These are phyloP conservation scores for Fusarium sp. DNA, from an alignment of 2,329 filamentous ascomycete species.

Conservation along the genomic window DNA sequence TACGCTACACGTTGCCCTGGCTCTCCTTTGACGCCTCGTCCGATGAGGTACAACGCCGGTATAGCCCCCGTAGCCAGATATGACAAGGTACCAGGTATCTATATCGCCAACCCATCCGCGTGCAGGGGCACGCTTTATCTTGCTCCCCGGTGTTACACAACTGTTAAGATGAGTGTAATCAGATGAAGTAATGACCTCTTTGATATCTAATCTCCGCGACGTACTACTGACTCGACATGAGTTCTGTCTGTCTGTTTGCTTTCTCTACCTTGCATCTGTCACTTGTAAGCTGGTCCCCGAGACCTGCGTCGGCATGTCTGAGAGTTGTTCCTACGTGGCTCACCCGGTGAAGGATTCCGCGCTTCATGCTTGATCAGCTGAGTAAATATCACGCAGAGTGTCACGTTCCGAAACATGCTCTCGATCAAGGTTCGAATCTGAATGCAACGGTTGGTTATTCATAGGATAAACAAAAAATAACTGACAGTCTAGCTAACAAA, in stretches of 20 bases:
- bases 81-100: background rate
- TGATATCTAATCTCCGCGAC: conserved; percentile 24
- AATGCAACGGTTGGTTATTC: conserved; percentile 19
- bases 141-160: conserved; percentile 28
- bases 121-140: conserved; percentile 24
- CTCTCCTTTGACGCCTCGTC: conserved; percentile 4
- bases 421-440: background rate
- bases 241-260: conserved; percentile 5
- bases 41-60: conserved; percentile 5
- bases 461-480: conserved; percentile 9
- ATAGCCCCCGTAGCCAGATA: conserved; percentile 18
- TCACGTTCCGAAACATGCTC: conserved; percentile 9
- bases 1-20: background rate
- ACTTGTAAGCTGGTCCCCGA: conserved; percentile 28
- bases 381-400: conserved; percentile 4
- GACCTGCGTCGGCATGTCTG: conserved; percentile 34
- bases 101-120: conserved; percentile 5
- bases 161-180: conserved; percentile 5
- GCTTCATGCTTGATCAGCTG: conserved; percentile 23
- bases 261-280: conserved; percentile 24
- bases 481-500: conserved; percentile 19
- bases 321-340: conserved; percentile 22
- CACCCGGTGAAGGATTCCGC: conserved; percentile 20
- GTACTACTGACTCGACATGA: conserved; percentile 1
- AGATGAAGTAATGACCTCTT: conserved; percentile 16